A percentile compares a stretch with the other conserved stretches of the same genome.
phyloP scores from a whole-genome alignment of 768 basidiomycete genomes.

The Podaxis mareebaensis region DNA sequence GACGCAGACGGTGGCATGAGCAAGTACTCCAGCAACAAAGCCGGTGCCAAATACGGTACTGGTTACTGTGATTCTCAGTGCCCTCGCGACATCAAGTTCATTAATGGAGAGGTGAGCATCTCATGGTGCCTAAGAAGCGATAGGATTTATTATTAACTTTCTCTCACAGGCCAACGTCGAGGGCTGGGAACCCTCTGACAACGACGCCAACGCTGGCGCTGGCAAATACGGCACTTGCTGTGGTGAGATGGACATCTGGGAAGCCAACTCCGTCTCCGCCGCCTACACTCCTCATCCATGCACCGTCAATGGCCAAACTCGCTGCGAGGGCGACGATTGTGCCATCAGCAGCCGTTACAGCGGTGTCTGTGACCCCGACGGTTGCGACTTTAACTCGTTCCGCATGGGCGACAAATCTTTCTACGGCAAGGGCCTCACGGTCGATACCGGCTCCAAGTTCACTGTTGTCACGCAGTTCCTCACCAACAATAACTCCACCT shows the following conservation, averaged over 20 bases:
- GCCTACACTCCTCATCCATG: conserved; percentile 27
- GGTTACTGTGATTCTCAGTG: conserved; percentile 28
- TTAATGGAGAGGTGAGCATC: conserved; percentile 21
- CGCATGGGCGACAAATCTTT: conserved; percentile 23
- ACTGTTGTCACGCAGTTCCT: conserved; percentile 27
- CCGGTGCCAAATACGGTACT: conserved; percentile 26
- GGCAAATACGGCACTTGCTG: conserved; percentile 24
- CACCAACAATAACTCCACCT: conserved; percentile 23
- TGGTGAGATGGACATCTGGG: conserved; percentile 28
- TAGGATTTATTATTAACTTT: neutral
- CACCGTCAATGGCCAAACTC: conserved; percentile 18
- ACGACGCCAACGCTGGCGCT: conserved; percentile 22
- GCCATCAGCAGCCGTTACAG: conserved; percentile 18
- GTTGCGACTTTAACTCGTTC: conserved; percentile 26
- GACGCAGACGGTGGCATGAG: conserved; percentile 23
- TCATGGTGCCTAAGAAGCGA: neutral
- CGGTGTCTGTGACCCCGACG: conserved; percentile 23
- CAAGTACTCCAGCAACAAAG: conserved; percentile 21
- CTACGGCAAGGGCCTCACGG: conserved; percentile 23
- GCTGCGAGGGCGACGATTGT: conserved; percentile 22
- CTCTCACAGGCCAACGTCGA: conserved; percentile 20
- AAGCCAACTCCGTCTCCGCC: conserved; percentile 24
- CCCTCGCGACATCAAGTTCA: conserved; percentile 24
- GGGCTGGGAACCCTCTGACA: conserved; percentile 21
- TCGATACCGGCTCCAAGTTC: conserved; percentile 26